Base-by-base conservation (phyloP, 2,329 filamentous ascomycete species). In the Blastomyces gilchristii region DNA sequence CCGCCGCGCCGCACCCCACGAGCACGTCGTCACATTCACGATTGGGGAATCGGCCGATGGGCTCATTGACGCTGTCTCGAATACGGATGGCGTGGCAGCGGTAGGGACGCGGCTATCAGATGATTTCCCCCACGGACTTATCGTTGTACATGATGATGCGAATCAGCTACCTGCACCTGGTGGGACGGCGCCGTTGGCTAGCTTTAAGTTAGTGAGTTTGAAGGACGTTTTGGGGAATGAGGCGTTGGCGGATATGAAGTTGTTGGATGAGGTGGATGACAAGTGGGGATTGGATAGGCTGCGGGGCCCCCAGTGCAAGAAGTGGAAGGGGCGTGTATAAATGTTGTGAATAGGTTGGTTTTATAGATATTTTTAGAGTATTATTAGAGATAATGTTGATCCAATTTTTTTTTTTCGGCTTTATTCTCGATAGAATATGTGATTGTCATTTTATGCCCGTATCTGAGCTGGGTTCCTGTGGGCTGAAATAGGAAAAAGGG, bases 111-210 rank as follows among this genome's bases (percentile, higher is more conserved):
- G 67, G 0, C 69, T 83, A 49, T 79, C 79, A 39, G 67, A 66
- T 22, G 72, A 74, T 28, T 81, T 79, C 60, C 77, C 77, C 0
- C 67, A 70, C 8, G 81, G 82, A 0, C 56, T 83, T 31, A 67
- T 83, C 2, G 80, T 83, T 3, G 77, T 80, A 14, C 81, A 83
- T 63, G 81, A 83, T 65, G 82, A 84, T 69, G 78, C 79, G 2
- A 84, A 83, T 63, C 76, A 83, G 70, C 69, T 81, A 8, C 41
- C 41, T 4, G 14, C 25, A 18, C 43, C 69, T 6, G 80, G 80
- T 0, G 75, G 76, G 3, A 81, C 79, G 0, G 80, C 76, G 28
- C 71, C 73, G 0, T 73, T 79, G 64, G 79, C 81, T 0, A 82
- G 79, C 63, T 83, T 82, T 67, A 83, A 84, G 72, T 62, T 83